A percentile compares a stretch with the other conserved stretches of the same genome.
These are phyloP conservation scores for Trichoderma sp. DNA, from an alignment of 2,329 filamentous ascomycete genomes.

Conservation along the genomic window DNA sequence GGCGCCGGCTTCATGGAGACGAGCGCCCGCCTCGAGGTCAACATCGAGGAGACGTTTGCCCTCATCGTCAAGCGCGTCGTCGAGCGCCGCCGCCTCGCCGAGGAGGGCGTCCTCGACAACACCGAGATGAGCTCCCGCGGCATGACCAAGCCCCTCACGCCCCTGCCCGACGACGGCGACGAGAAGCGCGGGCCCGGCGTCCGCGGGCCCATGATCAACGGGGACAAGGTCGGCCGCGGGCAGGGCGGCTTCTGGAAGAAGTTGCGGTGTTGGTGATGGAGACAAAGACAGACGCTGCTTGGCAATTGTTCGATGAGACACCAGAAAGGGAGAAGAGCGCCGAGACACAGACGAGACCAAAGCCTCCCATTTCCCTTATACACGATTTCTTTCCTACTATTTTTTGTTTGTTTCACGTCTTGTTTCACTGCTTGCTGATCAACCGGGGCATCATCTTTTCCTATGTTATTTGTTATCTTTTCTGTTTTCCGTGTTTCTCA, in stretches of 20 bases:
- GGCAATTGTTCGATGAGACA: background rate
- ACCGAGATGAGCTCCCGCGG: slow-evolving; percentile 53
- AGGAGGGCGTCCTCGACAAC: slow-evolving; percentile 49
- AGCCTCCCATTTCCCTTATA: background rate
- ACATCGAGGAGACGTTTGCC: slow-evolving; percentile 87
- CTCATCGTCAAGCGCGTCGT: slow-evolving; percentile 64
- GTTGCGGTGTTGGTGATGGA: slow-evolving; percentile 57
- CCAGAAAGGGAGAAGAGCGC: background rate
- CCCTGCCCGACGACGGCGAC: slow-evolving; percentile 47
- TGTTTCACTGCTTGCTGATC: no score
- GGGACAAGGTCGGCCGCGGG: slow-evolving; percentile 48
- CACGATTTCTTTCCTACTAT: background rate
- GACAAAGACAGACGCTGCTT: no score
- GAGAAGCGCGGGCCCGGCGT: slow-evolving; percentile 53
- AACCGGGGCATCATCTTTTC: no score
- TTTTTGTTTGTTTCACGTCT: background rate
- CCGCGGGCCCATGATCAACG: slow-evolving; percentile 48
- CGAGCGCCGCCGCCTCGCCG: slow-evolving; percentile 57
- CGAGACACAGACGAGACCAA: background rate
- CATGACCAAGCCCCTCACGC: slow-evolving; percentile 61
- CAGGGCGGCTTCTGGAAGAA: slow-evolving; percentile 58
- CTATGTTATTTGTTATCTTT: no score
- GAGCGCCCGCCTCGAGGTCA: slow-evolving; percentile 79
- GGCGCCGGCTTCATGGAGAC: slow-evolving; percentile 91
- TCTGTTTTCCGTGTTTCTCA: background rate